phyloP scores from a whole-genome alignment of 257 asterid genomes.

The Solanum gandarillasii region DNA sequence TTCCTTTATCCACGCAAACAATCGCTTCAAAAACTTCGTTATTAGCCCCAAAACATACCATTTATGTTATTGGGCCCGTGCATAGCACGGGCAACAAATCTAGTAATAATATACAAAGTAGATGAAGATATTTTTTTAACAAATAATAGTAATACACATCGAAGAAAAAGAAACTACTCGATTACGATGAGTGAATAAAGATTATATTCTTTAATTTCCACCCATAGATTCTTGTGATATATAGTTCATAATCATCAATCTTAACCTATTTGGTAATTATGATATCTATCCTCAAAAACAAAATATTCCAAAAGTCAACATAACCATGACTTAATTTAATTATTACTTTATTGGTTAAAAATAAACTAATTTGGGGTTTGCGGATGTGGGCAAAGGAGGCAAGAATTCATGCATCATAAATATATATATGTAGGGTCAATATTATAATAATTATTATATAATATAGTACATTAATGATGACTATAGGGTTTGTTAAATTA shows the following conservation, averaged over 20 bases:
- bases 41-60: too few species aligned
- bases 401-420: not conserved
- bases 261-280: not conserved
- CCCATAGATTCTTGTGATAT: not conserved
- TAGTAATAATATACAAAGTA: not conserved
- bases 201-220: not conserved
- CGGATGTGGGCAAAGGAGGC: not conserved
- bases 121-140: not conserved
- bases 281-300: not conserved
- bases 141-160: not conserved
- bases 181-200: not conserved
- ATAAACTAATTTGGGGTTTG: not conserved
- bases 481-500: not conserved
- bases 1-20: too few species aligned
- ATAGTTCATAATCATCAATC: not conserved
- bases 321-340: not conserved
- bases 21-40: too few species aligned
- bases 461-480: not conserved
- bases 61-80: too few species aligned
- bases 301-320: not conserved
- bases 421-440: not conserved
- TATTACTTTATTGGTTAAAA: not conserved
- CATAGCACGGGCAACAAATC: too few species aligned
- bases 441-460: not conserved
- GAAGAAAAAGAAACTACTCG: not conserved